These are phyloP conservation scores for Chrysoporthe deuterocubensis DNA, from an alignment of 2,329 filamentous ascomycete genomes.

Conservation along the genomic window DNA sequence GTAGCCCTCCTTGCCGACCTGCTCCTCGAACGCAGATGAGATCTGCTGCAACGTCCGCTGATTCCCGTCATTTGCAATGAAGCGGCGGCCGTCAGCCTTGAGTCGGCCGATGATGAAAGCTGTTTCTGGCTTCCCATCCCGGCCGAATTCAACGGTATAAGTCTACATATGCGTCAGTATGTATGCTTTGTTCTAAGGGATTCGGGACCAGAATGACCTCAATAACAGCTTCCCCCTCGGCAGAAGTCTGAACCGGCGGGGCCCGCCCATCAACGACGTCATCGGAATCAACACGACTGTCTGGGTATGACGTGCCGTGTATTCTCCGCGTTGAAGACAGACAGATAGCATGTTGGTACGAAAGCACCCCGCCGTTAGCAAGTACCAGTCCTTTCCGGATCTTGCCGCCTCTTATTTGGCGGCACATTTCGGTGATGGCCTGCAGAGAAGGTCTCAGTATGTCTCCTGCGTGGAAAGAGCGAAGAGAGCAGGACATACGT, in stretches of 20 bases:
- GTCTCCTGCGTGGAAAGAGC: too few relatives aligned
- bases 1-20: slow-evolving; percentile 20
- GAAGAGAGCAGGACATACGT: slow-evolving; percentile 46
- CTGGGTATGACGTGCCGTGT: slow-evolving; percentile 22
- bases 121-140: slow-evolving; percentile 23
- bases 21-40: slow-evolving; percentile 21
- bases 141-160: slow-evolving; percentile 37
- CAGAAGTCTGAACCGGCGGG: slow-evolving; percentile 13
- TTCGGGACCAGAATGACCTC: slow-evolving; percentile 6
- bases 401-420: slow-evolving; percentile 52
- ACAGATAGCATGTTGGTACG: slow-evolving; percentile 66
- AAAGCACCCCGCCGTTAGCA: slow-evolving; percentile 68
- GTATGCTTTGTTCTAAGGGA: neutral
- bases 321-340: slow-evolving; percentile 51
- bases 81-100: slow-evolving; percentile 3
- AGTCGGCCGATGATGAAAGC: slow-evolving; percentile 27
- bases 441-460: slow-evolving; percentile 24
- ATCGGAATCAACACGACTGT: slow-evolving; percentile 12
- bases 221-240: slow-evolving; percentile 16
- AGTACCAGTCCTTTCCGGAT: slow-evolving; percentile 60
- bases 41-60: slow-evolving; percentile 23
- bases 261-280: neutral
- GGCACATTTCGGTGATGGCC: slow-evolving; percentile 59
- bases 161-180: slow-evolving; percentile 30
- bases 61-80: slow-evolving; percentile 26